These are phyloP conservation scores for Glarea lozoyensis DNA, from an alignment of 495 filamentous ascomycete genomes.

Conservation along the genomic window DNA sequence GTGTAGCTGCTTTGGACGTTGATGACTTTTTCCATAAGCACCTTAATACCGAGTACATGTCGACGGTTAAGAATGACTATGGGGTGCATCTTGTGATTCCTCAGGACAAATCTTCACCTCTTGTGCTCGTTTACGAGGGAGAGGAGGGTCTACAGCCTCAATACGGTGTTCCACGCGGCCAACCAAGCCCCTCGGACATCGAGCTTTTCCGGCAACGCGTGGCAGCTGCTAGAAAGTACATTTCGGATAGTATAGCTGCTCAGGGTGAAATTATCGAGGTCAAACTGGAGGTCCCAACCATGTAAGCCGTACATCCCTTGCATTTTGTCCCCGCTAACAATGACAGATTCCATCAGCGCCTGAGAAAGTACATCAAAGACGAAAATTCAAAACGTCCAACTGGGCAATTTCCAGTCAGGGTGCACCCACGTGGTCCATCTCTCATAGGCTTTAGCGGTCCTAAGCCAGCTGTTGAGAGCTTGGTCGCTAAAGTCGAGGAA, in stretches of 20 bases:
- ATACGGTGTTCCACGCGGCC: constrained; percentile 56
- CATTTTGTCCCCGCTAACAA: constrained; percentile 9
- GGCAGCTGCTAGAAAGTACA: constrained; percentile 60
- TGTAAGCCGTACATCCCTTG: constrained; percentile 37
- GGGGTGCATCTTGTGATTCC: constrained; percentile 76
- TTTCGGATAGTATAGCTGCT: constrained; percentile 58
- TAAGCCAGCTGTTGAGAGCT: constrained; percentile 54
- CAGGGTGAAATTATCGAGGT: constrained; percentile 60
- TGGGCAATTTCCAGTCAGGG: constrained; percentile 63
- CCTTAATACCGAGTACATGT: constrained; percentile 53
- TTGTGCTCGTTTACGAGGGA: constrained; percentile 82
- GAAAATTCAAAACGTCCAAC: constrained; percentile 60
- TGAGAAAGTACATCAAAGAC: constrained; percentile 63
- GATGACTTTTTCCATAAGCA: constrained; percentile 84
- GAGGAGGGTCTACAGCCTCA: constrained; percentile 39
- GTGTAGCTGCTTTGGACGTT: constrained; percentile 58
- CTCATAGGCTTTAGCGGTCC: constrained; percentile 70
- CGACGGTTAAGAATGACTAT: constrained; percentile 58
- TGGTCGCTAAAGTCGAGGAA: constrained; percentile 56
- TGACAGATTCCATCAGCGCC: constrained; percentile 54
- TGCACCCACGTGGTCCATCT: constrained; percentile 44
- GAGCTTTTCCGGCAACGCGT: constrained; percentile 60
- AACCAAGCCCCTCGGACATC: constrained; percentile 48
- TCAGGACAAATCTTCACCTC: constrained; percentile 46
- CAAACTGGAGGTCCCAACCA: constrained; percentile 60